Percentiles rank a stretch among this genome's conserved stretches.
phyloP scores from a whole-genome alignment of 495 filamentous ascomycete genomes.

The Talaromyces ruber region DNA sequence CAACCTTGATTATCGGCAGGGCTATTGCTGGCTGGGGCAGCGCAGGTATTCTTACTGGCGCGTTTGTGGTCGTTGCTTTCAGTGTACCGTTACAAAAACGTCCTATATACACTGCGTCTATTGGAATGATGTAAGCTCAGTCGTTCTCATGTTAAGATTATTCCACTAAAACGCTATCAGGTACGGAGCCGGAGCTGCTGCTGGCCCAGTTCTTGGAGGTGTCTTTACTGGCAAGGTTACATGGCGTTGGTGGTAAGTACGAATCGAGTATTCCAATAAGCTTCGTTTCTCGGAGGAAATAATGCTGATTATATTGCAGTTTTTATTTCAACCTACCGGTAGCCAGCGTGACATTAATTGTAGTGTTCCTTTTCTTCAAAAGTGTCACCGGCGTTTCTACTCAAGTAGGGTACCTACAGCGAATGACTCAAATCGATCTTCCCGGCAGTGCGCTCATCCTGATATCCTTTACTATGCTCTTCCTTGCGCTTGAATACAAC shows the following conservation, averaged over 20 bases:
- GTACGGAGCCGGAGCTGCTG: conserved; percentile 20
- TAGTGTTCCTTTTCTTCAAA: conserved; percentile 22
- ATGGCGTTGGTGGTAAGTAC: conserved; percentile 38
- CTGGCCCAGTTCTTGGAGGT: conserved; percentile 36
- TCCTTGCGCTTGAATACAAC: conserved; percentile 21
- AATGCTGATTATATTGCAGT: conserved; percentile 16
- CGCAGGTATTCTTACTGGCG: conserved; percentile 23
- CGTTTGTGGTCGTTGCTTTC: conserved; percentile 3
- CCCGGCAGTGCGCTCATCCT: conserved; percentile 19
- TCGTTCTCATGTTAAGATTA: background rate
- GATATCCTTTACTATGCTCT: conserved; percentile 18
- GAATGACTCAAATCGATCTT: conserved; percentile 27
- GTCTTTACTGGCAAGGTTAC: conserved; percentile 34
- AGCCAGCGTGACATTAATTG: conserved; percentile 22
- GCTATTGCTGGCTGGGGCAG: conserved; percentile 62
- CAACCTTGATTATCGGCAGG: conserved; percentile 59
- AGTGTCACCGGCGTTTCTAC: background rate
- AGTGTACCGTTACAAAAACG: conserved; percentile 2
- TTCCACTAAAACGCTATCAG: background rate
- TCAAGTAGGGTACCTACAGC: conserved; percentile 2
- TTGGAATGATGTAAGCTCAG: conserved; percentile 3
- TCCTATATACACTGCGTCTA: conserved; percentile 4
- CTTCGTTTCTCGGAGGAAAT: background rate
- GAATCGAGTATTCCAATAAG: conserved; percentile 12
- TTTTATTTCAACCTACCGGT: conserved; percentile 25